Evolutionary conservation across 371 early-diverging fungal genomes (phyloP).

Genomic region (Mortierella sp.): DNA sequence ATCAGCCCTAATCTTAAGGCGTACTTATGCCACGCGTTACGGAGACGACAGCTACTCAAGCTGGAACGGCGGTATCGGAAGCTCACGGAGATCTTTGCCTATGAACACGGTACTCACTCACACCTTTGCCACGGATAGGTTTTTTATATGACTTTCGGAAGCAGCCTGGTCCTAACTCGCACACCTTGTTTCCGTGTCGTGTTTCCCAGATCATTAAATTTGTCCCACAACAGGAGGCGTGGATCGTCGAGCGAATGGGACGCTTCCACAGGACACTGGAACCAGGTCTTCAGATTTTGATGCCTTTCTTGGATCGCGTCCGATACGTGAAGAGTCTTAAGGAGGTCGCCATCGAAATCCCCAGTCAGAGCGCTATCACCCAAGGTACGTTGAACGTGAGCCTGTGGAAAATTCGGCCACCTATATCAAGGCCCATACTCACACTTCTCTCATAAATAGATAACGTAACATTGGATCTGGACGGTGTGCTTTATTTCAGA

Average conservation of each 20-base stretch:
- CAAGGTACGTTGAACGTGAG: slow-evolving; percentile 65
- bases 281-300: slow-evolving; percentile 90
- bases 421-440: not conserved
- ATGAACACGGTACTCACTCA: slow-evolving; percentile 52
- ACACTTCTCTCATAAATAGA: slow-evolving; percentile 61
- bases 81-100: slow-evolving; percentile 32
- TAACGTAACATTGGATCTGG: slow-evolving; percentile 95
- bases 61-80: slow-evolving; percentile 35
- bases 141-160: not conserved
- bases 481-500: slow-evolving; percentile 96
- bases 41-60: slow-evolving; percentile 42
- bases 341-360: slow-evolving; percentile 95
- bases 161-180: too few species aligned
- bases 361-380: slow-evolving; percentile 94
- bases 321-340: slow-evolving; percentile 94
- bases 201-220: slow-evolving; percentile 95
- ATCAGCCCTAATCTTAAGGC: slow-evolving; percentile 25
- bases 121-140: too few species aligned
- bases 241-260: slow-evolving; percentile 92
- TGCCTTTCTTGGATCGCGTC: slow-evolving; percentile 91
- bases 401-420: not conserved
- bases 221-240: slow-evolving; percentile 98
- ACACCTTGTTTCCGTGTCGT: too few species aligned
- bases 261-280: slow-evolving; percentile 88
- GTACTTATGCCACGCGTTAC: slow-evolving; percentile 43